Conservation (phyloP, 345 rosid genomes). For the Firmiana major region DNA sequence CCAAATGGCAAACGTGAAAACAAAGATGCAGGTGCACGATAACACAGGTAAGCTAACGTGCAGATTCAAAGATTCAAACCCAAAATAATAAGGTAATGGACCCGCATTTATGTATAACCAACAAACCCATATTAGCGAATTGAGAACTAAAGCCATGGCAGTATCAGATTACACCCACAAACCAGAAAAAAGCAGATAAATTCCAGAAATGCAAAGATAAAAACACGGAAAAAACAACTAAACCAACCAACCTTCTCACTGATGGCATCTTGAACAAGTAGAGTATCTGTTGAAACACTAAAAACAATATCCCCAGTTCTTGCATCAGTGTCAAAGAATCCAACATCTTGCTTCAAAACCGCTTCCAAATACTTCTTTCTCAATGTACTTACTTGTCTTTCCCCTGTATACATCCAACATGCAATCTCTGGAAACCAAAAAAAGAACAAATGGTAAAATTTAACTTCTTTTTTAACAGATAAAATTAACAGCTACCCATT, state of each 20-base stretch:
- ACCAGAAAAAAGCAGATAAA: conserved; percentile 10
- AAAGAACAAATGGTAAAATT: not conserved
- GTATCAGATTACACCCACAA: conserved; percentile 21
- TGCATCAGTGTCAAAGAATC: conserved; percentile 97
- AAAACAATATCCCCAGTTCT: conserved; percentile 97
- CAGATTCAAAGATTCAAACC: conserved; percentile 27
- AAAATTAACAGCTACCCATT: not conserved
- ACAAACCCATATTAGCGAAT: conserved; percentile 22
- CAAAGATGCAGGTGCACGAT: conserved; percentile 30
- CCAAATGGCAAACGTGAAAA: conserved; percentile 17
- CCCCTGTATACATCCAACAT: conserved; percentile 99
- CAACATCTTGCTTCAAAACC: conserved; percentile 93
- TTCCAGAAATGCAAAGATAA: not conserved
- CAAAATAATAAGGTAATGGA: conserved; percentile 25
- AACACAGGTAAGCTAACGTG: conserved; percentile 37
- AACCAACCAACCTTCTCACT: conserved; percentile 72
- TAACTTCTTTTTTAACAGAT: not conserved
- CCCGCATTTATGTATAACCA: conserved; percentile 35
- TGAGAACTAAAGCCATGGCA: conserved; percentile 15
- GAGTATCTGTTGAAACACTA: conserved; percentile 96
- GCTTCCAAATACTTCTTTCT: conserved; percentile 94
- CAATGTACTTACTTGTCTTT: conserved; percentile 85
- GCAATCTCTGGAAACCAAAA: conserved; percentile 64
- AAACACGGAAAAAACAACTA: not conserved
- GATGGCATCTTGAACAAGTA: conserved; percentile 99